These are phyloP conservation scores for Escallonia rubra DNA, from an alignment of 129 eudicot species.

Conservation along the genomic window DNA sequence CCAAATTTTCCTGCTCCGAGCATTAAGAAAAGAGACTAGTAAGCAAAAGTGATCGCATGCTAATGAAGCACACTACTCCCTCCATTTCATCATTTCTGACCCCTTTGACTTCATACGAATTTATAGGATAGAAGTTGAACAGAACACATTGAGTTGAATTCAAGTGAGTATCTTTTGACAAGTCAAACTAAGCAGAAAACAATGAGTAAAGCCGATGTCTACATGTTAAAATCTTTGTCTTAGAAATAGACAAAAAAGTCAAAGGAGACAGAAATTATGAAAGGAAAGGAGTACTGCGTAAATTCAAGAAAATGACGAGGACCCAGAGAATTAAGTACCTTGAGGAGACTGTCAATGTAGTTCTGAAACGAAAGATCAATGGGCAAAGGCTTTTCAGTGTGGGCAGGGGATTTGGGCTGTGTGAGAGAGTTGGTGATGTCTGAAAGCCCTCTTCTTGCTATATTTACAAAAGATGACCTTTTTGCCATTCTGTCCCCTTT, in stretches of 20 bases:
- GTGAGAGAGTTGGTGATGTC: constrained; percentile 65
- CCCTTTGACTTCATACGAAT: too few species aligned
- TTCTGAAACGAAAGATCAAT: constrained; percentile 33
- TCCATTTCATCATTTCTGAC: too few species aligned
- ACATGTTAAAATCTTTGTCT: too few species aligned
- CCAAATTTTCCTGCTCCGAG: constrained; percentile 62
- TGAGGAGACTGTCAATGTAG: constrained; percentile 48
- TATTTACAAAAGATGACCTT: constrained; percentile 59
- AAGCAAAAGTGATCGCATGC: neutral
- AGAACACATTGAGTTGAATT: too few species aligned
- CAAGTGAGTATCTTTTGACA: too few species aligned
- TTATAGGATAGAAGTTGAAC: too few species aligned
- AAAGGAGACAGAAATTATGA: too few species aligned
- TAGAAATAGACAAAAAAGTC: too few species aligned
- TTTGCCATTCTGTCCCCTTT: constrained; percentile 52
- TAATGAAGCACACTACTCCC: neutral
- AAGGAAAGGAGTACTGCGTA: neutral
- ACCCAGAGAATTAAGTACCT: constrained; percentile 28
- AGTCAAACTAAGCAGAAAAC: too few species aligned
- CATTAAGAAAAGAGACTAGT: constrained; percentile 1
- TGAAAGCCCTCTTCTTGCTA: constrained; percentile 59
- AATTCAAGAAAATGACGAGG: neutral
- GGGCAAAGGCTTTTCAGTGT: constrained; percentile 19
- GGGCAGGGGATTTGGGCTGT: constrained; percentile 40
- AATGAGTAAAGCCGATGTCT: too few species aligned